Base-by-base conservation (phyloP, 495 filamentous ascomycete genomes). In the Halenospora varia region DNA sequence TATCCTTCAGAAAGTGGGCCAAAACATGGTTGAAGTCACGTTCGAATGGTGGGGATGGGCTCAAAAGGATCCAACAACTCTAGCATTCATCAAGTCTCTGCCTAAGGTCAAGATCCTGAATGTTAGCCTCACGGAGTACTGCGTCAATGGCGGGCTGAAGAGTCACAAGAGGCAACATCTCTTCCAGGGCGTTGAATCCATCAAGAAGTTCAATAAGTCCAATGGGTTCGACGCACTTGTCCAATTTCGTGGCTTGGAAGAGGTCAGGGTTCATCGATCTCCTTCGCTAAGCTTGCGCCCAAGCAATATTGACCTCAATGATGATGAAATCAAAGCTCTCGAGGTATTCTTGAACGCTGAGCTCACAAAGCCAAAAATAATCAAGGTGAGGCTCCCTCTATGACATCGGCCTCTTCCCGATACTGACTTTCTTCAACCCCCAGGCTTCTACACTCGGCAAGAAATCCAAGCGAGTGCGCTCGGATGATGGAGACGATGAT, bases 201-300 rank as follows among this genome's bases (percentile, higher is more conserved):
- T 62, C 24, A 6, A 15, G 19, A 53, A 53, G 19, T 59, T 61
- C 48, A 25, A 17, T 0, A 24, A 48, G 2, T n/a, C 25, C 20
- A 39, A 26, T 50, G 57, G 45, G 1, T 60, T 60, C 26, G 57
- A 60, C 20, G 45, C 10, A 13, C 26, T 60, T 10, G 20, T 44
- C 17, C 1, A 3, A 3, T 9, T 60, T 25, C 51, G 57, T 9
- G 57, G 57, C 45, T 35, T 60, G 19, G 24, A 51, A 15, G 45
- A 35, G 9, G 57, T 60, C n/a, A 60, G 46, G 4, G 46, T 55
- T n/a, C n/a, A n/a, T n/a, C n/a, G n/a, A n/a, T n/a, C n/a, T n/a
- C n/a, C n/a, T n/a, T n/a, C n/a, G n/a, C n/a, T n/a, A n/a, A n/a
- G n/a, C n/a, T n/a, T n/a, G n/a, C n/a, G n/a, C n/a, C n/a, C n/a